Evolutionary conservation across 306 rosid species (phyloP).

Genomic region (Hylodesmum podocarpum): DNA sequence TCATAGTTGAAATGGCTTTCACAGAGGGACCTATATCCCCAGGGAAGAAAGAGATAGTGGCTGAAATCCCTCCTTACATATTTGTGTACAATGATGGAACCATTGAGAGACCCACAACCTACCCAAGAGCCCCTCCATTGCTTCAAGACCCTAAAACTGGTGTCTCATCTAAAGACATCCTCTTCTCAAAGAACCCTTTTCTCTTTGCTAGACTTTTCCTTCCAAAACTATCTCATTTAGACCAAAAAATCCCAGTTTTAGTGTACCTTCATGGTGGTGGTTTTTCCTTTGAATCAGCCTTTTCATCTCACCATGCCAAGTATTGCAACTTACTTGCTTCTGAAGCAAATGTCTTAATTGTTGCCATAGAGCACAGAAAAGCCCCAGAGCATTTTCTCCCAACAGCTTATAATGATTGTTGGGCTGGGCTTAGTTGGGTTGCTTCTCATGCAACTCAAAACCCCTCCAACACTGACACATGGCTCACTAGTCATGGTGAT

Average conservation of each 20-base stretch:
- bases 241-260: slow-evolving; percentile 32
- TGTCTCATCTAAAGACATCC: slow-evolving; percentile 48
- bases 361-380: slow-evolving; percentile 44
- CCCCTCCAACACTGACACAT: slow-evolving; percentile 31
- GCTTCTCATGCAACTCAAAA: slow-evolving; percentile 20
- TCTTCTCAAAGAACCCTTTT: slow-evolving; percentile 34
- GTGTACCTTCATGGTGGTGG: slow-evolving; percentile 35
- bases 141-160: slow-evolving; percentile 27
- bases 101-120: slow-evolving; percentile 21
- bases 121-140: slow-evolving; percentile 19
- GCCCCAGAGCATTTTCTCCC: slow-evolving; percentile 54
- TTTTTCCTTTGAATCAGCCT: slow-evolving; percentile 36
- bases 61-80: slow-evolving; percentile 23
- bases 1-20: slow-evolving; percentile 18
- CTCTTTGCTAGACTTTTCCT: slow-evolving; percentile 33
- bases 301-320: slow-evolving; percentile 30
- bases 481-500: slow-evolving; percentile 44
- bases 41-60: background rate
- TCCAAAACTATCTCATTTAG: slow-evolving; percentile 15
- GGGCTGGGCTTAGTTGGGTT: slow-evolving; percentile 51
- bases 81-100: slow-evolving; percentile 36
- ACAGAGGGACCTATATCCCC: background rate
- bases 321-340: slow-evolving; percentile 37
- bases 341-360: slow-evolving; percentile 29
- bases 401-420: slow-evolving; percentile 39